phyloP scores from a whole-genome alignment of 768 basidiomycete species.

The Tricholoma furcatifolium region DNA sequence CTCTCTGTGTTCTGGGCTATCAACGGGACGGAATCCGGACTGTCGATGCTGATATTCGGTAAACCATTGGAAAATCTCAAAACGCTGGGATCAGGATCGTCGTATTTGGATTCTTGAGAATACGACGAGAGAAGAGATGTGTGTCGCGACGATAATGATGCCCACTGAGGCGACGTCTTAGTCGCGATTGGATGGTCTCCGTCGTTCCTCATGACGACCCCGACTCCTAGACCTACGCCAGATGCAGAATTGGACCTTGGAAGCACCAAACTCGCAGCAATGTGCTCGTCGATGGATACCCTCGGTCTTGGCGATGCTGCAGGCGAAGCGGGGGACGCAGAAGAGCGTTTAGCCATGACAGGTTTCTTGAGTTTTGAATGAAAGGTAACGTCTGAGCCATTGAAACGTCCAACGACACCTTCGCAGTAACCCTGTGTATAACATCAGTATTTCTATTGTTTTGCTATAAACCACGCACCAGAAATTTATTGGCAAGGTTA shows the following conservation, averaged over 20 bases:
- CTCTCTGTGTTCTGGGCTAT: not conserved
- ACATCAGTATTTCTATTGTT: not conserved
- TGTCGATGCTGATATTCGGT: not conserved
- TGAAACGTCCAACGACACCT: slow-evolving; percentile 80
- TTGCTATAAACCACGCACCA: slow-evolving; percentile 45
- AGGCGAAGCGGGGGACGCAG: slow-evolving; percentile 21
- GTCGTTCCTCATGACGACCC: not conserved
- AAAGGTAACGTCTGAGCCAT: slow-evolving; percentile 62
- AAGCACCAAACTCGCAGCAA: slow-evolving; percentile 1
- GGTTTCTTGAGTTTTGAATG: slow-evolving; percentile 77
- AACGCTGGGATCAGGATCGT: not conserved
- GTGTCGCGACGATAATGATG: slow-evolving; percentile 4
- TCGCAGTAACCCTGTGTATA: slow-evolving; percentile 75
- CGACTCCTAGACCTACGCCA: not conserved
- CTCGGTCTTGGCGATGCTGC: slow-evolving; percentile 12
- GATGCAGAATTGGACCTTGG: not conserved
- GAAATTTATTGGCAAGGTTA: slow-evolving; percentile 49
- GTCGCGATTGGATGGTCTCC: not conserved
- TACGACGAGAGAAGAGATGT: slow-evolving; percentile 7
- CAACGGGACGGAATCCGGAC: not conserved
- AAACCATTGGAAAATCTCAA: not conserved
- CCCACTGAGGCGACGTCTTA: not conserved
- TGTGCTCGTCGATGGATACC: slow-evolving; percentile 14
- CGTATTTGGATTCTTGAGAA: slow-evolving; percentile 4
- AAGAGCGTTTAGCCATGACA: slow-evolving; percentile 69